Percentiles rank a stretch among this genome's conserved stretches.
These are phyloP conservation scores for Xerocomellus intermedius DNA, from an alignment of 768 basidiomycete genomes.

Conservation along the genomic window DNA sequence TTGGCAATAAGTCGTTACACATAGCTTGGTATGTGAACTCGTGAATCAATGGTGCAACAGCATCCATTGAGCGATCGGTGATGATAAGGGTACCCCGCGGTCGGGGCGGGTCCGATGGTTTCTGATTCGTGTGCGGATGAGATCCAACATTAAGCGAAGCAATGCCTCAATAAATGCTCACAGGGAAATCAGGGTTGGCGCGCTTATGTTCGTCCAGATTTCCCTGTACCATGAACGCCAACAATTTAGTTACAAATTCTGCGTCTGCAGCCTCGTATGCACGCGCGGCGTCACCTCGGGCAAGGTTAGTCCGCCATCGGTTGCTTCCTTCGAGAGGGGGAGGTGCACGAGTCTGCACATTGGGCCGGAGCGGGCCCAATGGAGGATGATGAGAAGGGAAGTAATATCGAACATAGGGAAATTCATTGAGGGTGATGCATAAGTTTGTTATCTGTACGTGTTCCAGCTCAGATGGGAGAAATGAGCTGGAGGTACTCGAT, in stretches of 20 bases:
- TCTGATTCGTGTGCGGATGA: slow-evolving; percentile 35
- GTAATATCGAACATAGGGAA: slow-evolving; percentile 92
- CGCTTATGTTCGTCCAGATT: slow-evolving; percentile 87
- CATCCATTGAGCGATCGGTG: slow-evolving; percentile 97
- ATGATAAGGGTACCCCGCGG: slow-evolving; percentile 83
- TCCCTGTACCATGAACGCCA: slow-evolving; percentile 83
- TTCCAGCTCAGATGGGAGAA: slow-evolving; percentile 3
- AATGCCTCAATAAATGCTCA: slow-evolving; percentile 38
- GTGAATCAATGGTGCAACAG: slow-evolving; percentile 84
- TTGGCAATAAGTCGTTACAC: slow-evolving; percentile 90
- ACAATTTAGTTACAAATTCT: slow-evolving; percentile 75
- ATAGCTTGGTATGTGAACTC: slow-evolving; percentile 99
- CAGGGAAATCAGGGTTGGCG: slow-evolving; percentile 83
- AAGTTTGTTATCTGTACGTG: slow-evolving; percentile 73
- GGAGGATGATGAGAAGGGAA: slow-evolving; percentile 79
- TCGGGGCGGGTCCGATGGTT: slow-evolving; percentile 53
- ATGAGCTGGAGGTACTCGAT: not conserved
- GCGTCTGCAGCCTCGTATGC: slow-evolving; percentile 67
- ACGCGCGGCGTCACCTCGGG: slow-evolving; percentile 66
- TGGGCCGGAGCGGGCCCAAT: slow-evolving; percentile 77
- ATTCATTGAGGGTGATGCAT: slow-evolving; percentile 88
- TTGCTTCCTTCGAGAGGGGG: slow-evolving; percentile 60
- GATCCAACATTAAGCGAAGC: not conserved
- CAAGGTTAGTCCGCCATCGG: slow-evolving; percentile 81
- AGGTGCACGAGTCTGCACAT: slow-evolving; percentile 60